These are phyloP conservation scores for Cladobotryum protrusum DNA, from an alignment of 2,329 filamentous ascomycete genomes.

Conservation along the genomic window DNA sequence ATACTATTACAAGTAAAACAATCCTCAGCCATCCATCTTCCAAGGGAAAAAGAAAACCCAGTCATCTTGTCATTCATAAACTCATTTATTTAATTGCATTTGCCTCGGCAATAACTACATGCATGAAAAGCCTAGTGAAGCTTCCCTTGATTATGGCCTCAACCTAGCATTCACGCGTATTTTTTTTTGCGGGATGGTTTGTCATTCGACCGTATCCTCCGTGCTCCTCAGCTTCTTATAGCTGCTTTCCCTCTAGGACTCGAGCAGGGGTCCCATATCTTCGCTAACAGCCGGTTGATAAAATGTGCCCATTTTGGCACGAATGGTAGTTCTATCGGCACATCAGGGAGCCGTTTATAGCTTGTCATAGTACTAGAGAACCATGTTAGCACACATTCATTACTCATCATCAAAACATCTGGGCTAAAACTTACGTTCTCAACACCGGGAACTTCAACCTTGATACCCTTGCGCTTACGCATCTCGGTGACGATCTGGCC, in stretches of 20 bases:
- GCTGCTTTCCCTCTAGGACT: conserved; percentile 18
- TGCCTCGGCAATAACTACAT: conserved; percentile 36
- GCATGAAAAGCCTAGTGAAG: conserved; percentile 31
- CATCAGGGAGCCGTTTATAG: conserved; percentile 60
- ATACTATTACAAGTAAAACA: too few species aligned
- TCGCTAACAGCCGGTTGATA: conserved; percentile 34
- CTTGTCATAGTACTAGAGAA: conserved; percentile 89
- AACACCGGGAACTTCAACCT: conserved; percentile 86
- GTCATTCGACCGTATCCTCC: conserved; percentile 22
- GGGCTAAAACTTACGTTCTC: conserved; percentile 72
- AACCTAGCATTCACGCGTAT: conserved; percentile 26
- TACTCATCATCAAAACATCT: background rate
- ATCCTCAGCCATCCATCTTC: too few species aligned
- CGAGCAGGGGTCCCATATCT: conserved; percentile 24
- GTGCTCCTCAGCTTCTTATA: conserved; percentile 17
- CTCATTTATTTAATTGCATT: conserved; percentile 31
- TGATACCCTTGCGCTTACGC: conserved; percentile 99
- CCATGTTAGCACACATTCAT: conserved; percentile 18
- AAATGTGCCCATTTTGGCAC: conserved; percentile 37
- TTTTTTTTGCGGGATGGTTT: conserved; percentile 21
- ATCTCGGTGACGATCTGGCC: conserved; percentile 79
- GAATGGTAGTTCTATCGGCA: conserved; percentile 40
- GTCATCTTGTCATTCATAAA: conserved; percentile 1
- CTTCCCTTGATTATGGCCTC: conserved; percentile 33
- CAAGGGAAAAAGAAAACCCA: too few species aligned